Percentiles rank a stretch among this genome's conserved stretches.
These are phyloP conservation scores for Penicillium lagena DNA, from an alignment of 495 filamentous ascomycete species.

Conservation along the genomic window DNA sequence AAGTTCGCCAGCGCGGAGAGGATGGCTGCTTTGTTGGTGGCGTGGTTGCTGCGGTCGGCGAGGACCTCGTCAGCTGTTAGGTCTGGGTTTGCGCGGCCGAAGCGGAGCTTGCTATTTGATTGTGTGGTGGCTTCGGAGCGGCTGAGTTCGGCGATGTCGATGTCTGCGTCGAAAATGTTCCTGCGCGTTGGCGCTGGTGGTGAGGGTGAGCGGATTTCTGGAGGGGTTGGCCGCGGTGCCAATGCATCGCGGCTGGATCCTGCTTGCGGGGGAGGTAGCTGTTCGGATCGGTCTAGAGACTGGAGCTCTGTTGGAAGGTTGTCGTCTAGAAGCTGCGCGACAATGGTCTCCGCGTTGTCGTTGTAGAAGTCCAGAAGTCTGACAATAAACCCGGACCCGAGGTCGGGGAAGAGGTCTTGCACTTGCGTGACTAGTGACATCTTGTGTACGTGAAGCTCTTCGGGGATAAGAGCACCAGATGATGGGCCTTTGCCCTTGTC, in stretches of 20 bases:
- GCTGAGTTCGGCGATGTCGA: constrained; percentile 72
- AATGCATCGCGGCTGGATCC: constrained; percentile 10
- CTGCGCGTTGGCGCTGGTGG: constrained; percentile 34
- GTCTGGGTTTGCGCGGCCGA: constrained; percentile 63
- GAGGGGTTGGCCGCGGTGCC: constrained; percentile 35
- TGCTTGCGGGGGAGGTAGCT: constrained; percentile 18
- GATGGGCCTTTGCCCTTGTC: constrained; percentile 66
- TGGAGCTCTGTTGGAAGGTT: constrained; percentile 54
- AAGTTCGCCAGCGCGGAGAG: constrained; percentile 85
- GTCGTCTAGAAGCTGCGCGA: constrained; percentile 79
- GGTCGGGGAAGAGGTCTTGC: constrained; percentile 86
- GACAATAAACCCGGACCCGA: constrained; percentile 77
- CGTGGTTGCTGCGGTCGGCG: constrained; percentile 43
- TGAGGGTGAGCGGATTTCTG: constrained; percentile 17
- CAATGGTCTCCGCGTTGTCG: constrained; percentile 71
- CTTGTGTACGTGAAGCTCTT: constrained; percentile 67
- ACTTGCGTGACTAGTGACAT: constrained; percentile 81
- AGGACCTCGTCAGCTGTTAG: constrained; percentile 60
- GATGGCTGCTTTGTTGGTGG: constrained; percentile 77
- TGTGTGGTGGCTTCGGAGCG: constrained; percentile 33
- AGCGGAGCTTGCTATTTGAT: constrained; percentile 51
- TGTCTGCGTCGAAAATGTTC: constrained; percentile 67
- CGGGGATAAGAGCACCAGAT: constrained; percentile 30
- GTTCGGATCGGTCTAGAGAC: constrained; percentile 32
- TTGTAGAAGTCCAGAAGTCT: constrained; percentile 73